phyloP scores from a whole-genome alignment of 2,329 filamentous ascomycete genomes.

The Botrytis paeoniae region DNA sequence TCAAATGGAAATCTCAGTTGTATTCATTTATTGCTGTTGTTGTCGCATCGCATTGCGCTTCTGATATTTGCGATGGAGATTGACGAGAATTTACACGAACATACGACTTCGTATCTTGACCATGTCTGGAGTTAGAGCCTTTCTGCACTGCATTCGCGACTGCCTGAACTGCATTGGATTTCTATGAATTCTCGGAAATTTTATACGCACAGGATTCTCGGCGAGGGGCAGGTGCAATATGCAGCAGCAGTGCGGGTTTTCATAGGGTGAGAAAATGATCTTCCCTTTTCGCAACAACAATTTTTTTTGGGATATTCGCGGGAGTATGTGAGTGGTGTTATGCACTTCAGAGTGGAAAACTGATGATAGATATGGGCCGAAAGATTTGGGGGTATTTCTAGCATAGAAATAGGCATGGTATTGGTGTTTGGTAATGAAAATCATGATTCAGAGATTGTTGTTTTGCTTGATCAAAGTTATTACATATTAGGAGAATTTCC shows the following conservation, averaged over 20 bases:
- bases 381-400: background rate
- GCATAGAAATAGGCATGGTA: background rate
- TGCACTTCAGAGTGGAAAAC: rapidly evolving
- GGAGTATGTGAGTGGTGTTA: background rate
- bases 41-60: background rate
- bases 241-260: background rate
- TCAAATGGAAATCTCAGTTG: background rate
- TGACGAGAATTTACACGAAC: background rate
- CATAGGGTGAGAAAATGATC: background rate
- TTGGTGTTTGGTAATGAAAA: too few species aligned
- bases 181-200: background rate
- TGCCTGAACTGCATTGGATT: background rate
- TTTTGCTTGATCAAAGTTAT: background rate
- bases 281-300: background rate
- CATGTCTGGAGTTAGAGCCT: background rate
- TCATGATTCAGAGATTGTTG: background rate
- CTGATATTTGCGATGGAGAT: background rate
- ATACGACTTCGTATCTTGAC: background rate
- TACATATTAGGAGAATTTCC: rapidly evolving
- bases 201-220: background rate
- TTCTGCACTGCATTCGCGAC: background rate
- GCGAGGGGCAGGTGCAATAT: background rate
- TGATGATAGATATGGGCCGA: background rate
- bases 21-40: background rate
- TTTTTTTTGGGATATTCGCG: too few species aligned